A percentile compares a stretch with the other conserved stretches of the same genome.
phyloP scores from a whole-genome alignment of 495 filamentous ascomycete genomes.

The Pyrenopolyporus hunteri region DNA sequence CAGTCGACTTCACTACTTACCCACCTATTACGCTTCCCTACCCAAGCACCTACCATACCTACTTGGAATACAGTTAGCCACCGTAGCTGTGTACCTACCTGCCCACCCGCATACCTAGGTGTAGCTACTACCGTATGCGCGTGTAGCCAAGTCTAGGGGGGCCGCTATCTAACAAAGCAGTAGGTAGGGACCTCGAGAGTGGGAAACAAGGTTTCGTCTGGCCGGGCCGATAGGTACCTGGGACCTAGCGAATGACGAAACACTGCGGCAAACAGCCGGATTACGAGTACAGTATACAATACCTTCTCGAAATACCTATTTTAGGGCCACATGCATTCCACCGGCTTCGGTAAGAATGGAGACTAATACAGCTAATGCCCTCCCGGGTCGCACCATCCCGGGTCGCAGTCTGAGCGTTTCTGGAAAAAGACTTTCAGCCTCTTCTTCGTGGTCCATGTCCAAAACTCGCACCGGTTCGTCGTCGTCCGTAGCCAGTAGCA shows the following conservation, averaged over 20 bases:
- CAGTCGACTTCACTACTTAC: too few species aligned
- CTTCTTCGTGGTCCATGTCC: constrained; percentile 35
- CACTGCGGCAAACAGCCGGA: constrained; percentile 1
- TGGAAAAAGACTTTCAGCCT: constrained; percentile 36
- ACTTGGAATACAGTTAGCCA: too few species aligned
- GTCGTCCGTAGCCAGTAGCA: constrained; percentile 43
- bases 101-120: too few species aligned
- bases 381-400: constrained; percentile 21
- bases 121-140: not conserved
- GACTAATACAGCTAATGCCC: constrained; percentile 12
- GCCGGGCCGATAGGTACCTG: constrained; percentile 5
- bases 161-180: not conserved
- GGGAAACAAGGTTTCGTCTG: constrained; percentile 2
- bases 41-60: too few species aligned
- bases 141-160: constrained; percentile 2
- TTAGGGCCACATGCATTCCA: too few species aligned
- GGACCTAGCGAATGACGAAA: constrained; percentile 29
- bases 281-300: constrained; percentile 19
- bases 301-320: too few species aligned
- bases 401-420: constrained; percentile 19
- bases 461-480: constrained; percentile 44
- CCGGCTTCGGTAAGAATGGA: too few species aligned
- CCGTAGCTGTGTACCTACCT: too few species aligned
- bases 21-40: too few species aligned
- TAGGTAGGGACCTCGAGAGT: not conserved